Base-by-base conservation (phyloP, 257 asterid species). In the Salvia splendens region DNA sequence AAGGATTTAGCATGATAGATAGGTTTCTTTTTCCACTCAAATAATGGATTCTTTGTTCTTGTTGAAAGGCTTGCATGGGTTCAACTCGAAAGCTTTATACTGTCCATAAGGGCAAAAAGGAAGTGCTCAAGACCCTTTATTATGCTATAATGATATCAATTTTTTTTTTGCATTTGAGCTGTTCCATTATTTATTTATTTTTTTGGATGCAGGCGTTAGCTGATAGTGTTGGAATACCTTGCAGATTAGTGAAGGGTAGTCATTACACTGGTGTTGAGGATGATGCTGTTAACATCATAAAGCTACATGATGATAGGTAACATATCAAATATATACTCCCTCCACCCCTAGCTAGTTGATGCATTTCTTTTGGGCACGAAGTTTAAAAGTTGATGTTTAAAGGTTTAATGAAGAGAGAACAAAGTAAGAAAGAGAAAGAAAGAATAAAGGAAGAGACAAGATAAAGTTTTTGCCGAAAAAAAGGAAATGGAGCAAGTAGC, bases 251-350 rank as follows among this genome's bases (percentile, higher is more conserved):
- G 68, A 94, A 85, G 85, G 96, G 99, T 61, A 92, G 87, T 73
- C 95, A 89, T 65, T 94, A 94, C 78, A 87, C 95, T 64, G 99
- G 98, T 70, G 79, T 83, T 33, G 99, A 94, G 80, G 96, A 91
- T 62, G 99, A 91, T 77, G 99, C 96, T 79, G 86, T 94, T 63
- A 91, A 84, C 81, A 82, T 89, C 60, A 75, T 94, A 80, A 94
- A 85, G 85, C 83, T 94, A 60, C 86, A 81, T 49, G 86, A 87
- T 83, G 98, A 78, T 71, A 88, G 99, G 99, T 91, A 71, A 73
- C 59, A 49, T 61, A 73, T 15, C 67, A 32, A 42, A 36, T 24
- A 40, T 41, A 36, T 24, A 24, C 30, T 24, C 30, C 30, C 30
- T 24, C 30, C 30, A 24, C 30, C 30, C 30, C 30, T 1, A 24